phyloP scores from a whole-genome alignment of 768 basidiomycete genomes.

The Glaciozyma antarctica region DNA sequence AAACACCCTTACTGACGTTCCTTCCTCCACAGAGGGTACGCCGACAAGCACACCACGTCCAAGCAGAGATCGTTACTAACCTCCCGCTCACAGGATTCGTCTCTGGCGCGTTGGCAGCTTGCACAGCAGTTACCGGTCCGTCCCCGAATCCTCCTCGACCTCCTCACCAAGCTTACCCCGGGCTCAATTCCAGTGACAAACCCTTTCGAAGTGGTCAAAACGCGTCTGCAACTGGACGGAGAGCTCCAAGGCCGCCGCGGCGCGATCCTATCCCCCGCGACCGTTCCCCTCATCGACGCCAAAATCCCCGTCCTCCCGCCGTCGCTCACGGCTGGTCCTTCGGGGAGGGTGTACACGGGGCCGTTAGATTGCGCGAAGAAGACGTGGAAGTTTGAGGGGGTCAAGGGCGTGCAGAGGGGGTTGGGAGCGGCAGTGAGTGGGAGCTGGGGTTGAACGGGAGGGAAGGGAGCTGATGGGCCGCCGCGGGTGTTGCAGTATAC shows the following conservation, averaged over 20 bases:
- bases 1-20: not conserved
- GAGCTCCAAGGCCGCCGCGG: slow-evolving; percentile 61
- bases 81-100: slow-evolving; percentile 61
- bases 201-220: slow-evolving; percentile 56
- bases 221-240: slow-evolving; percentile 89
- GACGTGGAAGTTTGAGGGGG: slow-evolving; percentile 34
- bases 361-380: slow-evolving; percentile 65
- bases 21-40: not conserved
- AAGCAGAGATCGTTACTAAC: not conserved
- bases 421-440: slow-evolving; percentile 70
- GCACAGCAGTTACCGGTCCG: slow-evolving; percentile 56
- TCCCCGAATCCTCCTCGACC: slow-evolving; percentile 16
- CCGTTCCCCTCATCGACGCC: slow-evolving; percentile 32
- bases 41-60: not conserved
- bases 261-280: not conserved
- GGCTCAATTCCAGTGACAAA: slow-evolving; percentile 47
- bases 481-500: slow-evolving; percentile 50
- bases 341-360: slow-evolving; percentile 69
- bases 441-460: not conserved
- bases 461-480: not conserved
- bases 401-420: slow-evolving; percentile 73
- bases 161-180: slow-evolving; percentile 60
- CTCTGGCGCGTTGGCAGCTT: slow-evolving; percentile 84
- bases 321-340: slow-evolving; percentile 2
- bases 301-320: slow-evolving; percentile 38